Evolutionary conservation across 2,329 filamentous ascomycete genomes (phyloP).

Genomic region (Colletotrichum abscissum): DNA sequence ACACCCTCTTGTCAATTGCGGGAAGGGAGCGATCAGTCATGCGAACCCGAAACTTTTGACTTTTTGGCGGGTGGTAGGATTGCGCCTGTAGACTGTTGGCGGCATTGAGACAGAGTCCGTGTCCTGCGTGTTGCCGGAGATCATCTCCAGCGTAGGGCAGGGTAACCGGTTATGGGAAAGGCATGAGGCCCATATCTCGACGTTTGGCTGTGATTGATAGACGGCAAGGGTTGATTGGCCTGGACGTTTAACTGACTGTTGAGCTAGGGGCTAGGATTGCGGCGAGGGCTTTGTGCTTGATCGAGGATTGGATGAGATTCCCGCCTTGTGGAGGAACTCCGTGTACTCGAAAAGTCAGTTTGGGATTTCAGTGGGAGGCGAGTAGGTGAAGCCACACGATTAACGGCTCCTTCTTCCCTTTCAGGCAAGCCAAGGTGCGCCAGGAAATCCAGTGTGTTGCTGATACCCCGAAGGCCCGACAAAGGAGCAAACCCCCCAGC

Average conservation of each 20-base stretch:
- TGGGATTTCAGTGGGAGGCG: constrained; percentile 11
- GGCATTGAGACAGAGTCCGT: constrained; percentile 6
- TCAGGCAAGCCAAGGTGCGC: constrained; percentile 7
- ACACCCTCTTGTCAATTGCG: constrained; percentile 25
- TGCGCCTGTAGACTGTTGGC: constrained; percentile 8
- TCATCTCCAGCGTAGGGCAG: constrained; percentile 12
- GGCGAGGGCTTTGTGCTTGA: background rate
- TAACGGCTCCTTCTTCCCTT: constrained; percentile 24
- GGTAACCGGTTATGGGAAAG: constrained; percentile 14
- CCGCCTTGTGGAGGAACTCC: constrained; percentile 29
- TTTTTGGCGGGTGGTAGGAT: constrained; percentile 8
- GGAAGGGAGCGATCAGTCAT: constrained; percentile 31
- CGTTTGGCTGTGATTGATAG: background rate
- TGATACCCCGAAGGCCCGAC: constrained; percentile 3
- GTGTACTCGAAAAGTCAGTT: constrained; percentile 8
- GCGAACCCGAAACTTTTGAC: constrained; percentile 20
- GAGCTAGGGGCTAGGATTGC: background rate
- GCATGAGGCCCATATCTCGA: constrained; percentile 18
- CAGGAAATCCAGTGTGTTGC: constrained; percentile 1
- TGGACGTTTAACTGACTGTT: constrained; percentile 9
- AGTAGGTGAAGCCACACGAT: constrained; percentile 24
- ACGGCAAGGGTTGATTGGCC: constrained; percentile 9
- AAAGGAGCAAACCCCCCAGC: constrained; percentile 3
- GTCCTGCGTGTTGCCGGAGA: background rate
- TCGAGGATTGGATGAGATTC: constrained; percentile 13